Evolutionary conservation across 1,139 yeast genomes (phyloP).

Genomic region (Meyerozyma smithsonii): DNA sequence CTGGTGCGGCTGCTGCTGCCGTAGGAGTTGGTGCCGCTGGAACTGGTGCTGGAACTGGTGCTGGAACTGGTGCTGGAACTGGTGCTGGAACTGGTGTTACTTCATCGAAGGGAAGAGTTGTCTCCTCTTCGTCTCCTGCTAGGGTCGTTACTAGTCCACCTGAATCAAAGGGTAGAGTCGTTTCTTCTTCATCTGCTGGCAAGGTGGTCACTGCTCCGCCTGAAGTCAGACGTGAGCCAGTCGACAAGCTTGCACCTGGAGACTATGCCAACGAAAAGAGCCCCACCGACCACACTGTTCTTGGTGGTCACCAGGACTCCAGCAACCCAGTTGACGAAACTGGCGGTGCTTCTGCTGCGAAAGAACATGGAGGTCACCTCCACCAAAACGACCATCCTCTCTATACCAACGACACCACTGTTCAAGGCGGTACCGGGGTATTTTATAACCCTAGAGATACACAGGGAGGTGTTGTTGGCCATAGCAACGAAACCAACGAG

Average conservation of each 20-base stretch:
- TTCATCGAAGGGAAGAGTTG: conserved; percentile 24
- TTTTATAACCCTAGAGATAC: conserved; percentile 36
- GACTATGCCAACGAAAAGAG: conserved; percentile 30
- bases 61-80: conserved; percentile 28
- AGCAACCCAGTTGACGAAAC: conserved; percentile 4
- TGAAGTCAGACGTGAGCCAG: conserved; percentile 23
- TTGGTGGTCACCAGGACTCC: conserved; percentile 6
- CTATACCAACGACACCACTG: conserved; percentile 27
- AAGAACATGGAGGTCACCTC: conserved; percentile 1
- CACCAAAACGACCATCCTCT: conserved; percentile 20
- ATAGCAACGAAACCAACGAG: conserved; percentile 13
- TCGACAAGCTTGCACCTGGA: conserved; percentile 25
- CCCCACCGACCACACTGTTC: conserved; percentile 24
- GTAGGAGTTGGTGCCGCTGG: conserved; percentile 14
- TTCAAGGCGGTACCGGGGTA: conserved; percentile 26
- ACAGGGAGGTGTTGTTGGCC: conserved; percentile 27
- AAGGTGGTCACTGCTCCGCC: conserved; percentile 31
- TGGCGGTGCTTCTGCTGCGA: conserved; percentile 6
- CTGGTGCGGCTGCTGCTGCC: conserved; percentile 4
- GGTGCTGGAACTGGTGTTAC: conserved; percentile 14
- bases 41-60: conserved; percentile 24
- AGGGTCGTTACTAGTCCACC: conserved; percentile 32
- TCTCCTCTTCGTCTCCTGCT: conserved; percentile 24
- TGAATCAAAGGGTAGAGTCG: conserved; percentile 14
- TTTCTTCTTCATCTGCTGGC: conserved; percentile 24